Base-by-base conservation (phyloP, 116 monocot species). In the Zostera marina region DNA sequence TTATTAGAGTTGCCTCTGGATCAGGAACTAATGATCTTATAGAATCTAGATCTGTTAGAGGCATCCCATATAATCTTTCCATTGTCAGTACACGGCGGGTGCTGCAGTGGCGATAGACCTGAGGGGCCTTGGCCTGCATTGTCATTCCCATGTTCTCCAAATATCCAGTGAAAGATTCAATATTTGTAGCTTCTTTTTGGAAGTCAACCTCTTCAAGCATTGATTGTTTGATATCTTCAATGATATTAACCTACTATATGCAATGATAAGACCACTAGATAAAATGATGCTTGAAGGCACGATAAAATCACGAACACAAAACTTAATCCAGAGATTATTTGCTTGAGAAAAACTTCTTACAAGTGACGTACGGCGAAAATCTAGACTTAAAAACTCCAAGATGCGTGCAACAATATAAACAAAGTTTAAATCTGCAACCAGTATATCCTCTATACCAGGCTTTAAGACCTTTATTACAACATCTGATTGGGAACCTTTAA, bases 201-300 rank as follows among this genome's bases (percentile, higher is more conserved):
- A 93, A 93, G 42, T 93, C 93, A 44, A 88, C 84, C 68, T 93
- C 88, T 72, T 93, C 93, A 62, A 93, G 84, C 88, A 93, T 93
- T 66, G 93, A 93, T 77, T 75, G 74, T 60, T 72, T 83, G 67
- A 93, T 88, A 69, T 93, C 93, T 75, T 69, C 70, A 21, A 93
- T 74, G 61, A 93, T 77, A 56, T 69, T 73, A 52, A 93, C 93
- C 93, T 93, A 83, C 59, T 42, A 66, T 48, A 60, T 15, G 13
- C 5, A 47, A 23, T 24, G 7, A 61, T 61, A 25, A 61, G 61
- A 23, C 13, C 0, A 12, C 26, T 23, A 14, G 25, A 32, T 32
- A 32, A 32, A 32, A 32, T 32, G 32, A 32, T 32, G 32, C 32
- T 32, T 32, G 32, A 32, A 32, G 32, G 32, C 32, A 32, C 5